These are phyloP conservation scores for Chlorencoelia australis DNA, from an alignment of 2,329 filamentous ascomycete genomes.

Conservation along the genomic window DNA sequence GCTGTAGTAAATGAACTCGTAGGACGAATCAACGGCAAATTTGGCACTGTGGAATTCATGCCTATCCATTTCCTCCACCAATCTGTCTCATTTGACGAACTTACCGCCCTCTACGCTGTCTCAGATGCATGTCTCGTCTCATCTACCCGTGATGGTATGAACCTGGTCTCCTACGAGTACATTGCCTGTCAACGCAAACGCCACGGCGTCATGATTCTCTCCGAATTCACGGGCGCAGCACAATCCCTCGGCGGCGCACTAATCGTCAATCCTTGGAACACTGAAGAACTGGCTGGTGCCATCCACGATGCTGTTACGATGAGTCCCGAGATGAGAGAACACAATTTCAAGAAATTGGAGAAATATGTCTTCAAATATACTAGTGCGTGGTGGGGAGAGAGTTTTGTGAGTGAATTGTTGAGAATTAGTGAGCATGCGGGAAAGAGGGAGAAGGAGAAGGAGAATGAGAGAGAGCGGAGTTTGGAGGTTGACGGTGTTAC, in stretches of 20 bases:
- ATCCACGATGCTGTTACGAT: slow-evolving; percentile 97
- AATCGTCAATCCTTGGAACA: slow-evolving; percentile 98
- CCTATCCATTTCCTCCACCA: slow-evolving; percentile 98
- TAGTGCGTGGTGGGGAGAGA: slow-evolving; percentile 91
- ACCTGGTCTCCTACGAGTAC: slow-evolving; percentile 96
- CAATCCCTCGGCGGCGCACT: slow-evolving; percentile 89
- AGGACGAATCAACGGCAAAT: slow-evolving; percentile 92
- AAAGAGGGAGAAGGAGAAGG: slow-evolving; percentile 22
- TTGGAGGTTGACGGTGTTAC: no score
- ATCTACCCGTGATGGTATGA: slow-evolving; percentile 98
- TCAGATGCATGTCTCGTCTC: slow-evolving; percentile 89
- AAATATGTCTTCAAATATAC: slow-evolving; percentile 98
- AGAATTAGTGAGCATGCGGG: slow-evolving; percentile 26
- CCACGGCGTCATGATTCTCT: slow-evolving; percentile 89
- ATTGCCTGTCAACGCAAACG: slow-evolving; percentile 86
- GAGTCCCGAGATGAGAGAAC: slow-evolving; percentile 74
- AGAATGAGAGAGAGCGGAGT: no score
- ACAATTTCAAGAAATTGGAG: slow-evolving; percentile 85
- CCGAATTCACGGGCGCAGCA: slow-evolving; percentile 91
- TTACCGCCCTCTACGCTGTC: slow-evolving; percentile 85
- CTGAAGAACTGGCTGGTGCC: slow-evolving; percentile 83
- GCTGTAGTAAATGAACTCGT: slow-evolving; percentile 95
- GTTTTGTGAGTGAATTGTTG: slow-evolving; percentile 73
- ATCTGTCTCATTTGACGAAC: slow-evolving; percentile 87
- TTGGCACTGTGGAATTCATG: slow-evolving; percentile 96